Percentiles rank a stretch among this genome's conserved stretches.
Evolutionary conservation across 1,284 basidiomycete species (phyloP).

Genomic region (Leccinum cinnamomeum): DNA sequence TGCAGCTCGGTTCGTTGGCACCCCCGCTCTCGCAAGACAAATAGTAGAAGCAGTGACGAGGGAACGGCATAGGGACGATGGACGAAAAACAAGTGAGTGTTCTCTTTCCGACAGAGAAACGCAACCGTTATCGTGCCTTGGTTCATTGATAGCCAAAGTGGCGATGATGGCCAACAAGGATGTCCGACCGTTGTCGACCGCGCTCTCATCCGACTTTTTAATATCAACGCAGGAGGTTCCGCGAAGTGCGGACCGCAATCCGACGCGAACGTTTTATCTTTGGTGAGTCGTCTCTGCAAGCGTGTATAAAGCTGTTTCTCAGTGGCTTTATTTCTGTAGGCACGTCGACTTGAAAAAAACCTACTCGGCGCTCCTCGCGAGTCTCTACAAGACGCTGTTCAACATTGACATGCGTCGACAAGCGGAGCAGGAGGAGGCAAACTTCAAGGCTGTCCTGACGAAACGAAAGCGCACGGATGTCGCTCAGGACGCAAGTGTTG

Average conservation of each 20-base stretch:
- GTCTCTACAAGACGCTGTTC: constrained; percentile 84
- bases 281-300: constrained; percentile 54
- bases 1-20: too few species aligned
- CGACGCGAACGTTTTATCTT: constrained; percentile 31
- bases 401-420: constrained; percentile 76
- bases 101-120: too few species aligned
- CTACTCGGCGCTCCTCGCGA: constrained; percentile 71
- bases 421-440: constrained; percentile 66
- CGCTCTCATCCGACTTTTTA: too few species aligned
- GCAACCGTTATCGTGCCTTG: too few species aligned
- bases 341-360: constrained; percentile 84
- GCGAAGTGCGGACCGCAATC: too few species aligned
- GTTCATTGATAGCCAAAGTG: too few species aligned
- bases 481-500: constrained; percentile 63
- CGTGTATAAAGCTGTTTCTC: background rate
- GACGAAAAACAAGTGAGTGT: too few species aligned
- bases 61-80: too few species aligned
- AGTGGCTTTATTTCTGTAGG: constrained; percentile 40
- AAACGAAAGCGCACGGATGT: constrained; percentile 83
- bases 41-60: background rate
- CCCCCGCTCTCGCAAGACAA: too few species aligned
- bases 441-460: constrained; percentile 68
- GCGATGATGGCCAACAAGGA: too few species aligned
- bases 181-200: too few species aligned
- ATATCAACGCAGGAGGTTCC: too few species aligned